Evolutionary conservation across 345 rosid species (phyloP).

Genomic region (Cochlearia excelsa): DNA sequence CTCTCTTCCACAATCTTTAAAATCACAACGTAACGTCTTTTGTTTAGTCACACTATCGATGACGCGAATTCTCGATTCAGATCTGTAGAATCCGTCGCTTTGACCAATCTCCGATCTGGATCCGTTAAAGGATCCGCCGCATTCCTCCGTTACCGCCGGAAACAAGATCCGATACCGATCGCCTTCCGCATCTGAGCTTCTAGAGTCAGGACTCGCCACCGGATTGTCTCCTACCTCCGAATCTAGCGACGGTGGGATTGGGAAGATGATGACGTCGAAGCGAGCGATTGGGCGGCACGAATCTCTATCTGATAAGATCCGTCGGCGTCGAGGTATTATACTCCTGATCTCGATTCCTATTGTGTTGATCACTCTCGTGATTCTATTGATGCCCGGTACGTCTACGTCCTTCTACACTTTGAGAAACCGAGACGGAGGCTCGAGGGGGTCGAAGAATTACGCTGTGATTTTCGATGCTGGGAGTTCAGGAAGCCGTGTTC

Average conservation of each 20-base stretch:
- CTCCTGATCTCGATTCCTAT: conserved; percentile 65
- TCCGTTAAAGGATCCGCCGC: conserved; percentile 63
- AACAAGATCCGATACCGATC: conserved; percentile 94
- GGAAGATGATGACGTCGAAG: conserved; percentile 52
- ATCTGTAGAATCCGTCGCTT: conserved; percentile 1
- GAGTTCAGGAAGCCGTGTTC: conserved; percentile 95
- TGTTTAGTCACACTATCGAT: conserved; percentile 4
- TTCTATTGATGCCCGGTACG: conserved; percentile 58
- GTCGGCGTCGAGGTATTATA: conserved; percentile 56
- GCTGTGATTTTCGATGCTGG: conserved; percentile 95
- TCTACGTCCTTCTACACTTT: conserved; percentile 43
- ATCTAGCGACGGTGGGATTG: conserved; percentile 21
- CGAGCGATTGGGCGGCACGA: conserved; percentile 50
- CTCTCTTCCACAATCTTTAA: conserved; percentile 15
- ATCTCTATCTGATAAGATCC: conserved; percentile 73
- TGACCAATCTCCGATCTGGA: conserved; percentile 55
- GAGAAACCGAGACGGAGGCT: conserved; percentile 50
- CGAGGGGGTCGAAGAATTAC: conserved; percentile 44
- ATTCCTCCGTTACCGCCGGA: conserved; percentile 44
- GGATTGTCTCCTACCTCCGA: conserved; percentile 37
- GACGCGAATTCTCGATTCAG: conserved; percentile 23
- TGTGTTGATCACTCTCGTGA: conserved; percentile 51
- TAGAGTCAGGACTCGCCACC: conserved; percentile 37
- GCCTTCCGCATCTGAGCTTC: conserved; percentile 62
- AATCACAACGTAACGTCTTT: conserved; percentile 27